A percentile compares a stretch with the other conserved stretches of the same genome.
phyloP scores from a whole-genome alignment of 345 rosid genomes.

The Eutrema japonicum region DNA sequence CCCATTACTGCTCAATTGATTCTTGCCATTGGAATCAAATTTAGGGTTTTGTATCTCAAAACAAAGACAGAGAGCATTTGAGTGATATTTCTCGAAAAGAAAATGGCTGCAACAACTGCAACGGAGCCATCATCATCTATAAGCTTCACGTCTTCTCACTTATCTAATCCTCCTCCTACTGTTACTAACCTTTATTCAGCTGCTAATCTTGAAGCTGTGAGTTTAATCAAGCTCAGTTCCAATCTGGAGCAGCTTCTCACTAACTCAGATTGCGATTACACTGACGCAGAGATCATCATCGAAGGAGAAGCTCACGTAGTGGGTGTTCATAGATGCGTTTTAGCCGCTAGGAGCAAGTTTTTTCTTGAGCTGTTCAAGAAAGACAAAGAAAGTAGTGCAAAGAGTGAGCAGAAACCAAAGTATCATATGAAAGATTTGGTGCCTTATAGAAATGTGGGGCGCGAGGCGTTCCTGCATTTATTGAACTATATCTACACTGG shows the following conservation, averaged over 20 bases:
- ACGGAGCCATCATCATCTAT: constrained; percentile 80
- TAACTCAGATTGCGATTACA: constrained; percentile 59
- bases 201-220: constrained; percentile 60
- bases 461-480: constrained; percentile 75
- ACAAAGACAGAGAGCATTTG: constrained; percentile 14
- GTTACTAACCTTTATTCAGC: constrained; percentile 47
- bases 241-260: constrained; percentile 73
- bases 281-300: constrained; percentile 77
- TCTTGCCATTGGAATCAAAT: neutral
- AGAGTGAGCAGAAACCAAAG: constrained; percentile 52
- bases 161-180: constrained; percentile 56
- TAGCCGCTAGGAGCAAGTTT: constrained; percentile 86
- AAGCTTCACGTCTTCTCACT: constrained; percentile 72
- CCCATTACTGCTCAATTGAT: constrained; percentile 9
- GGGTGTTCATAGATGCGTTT: constrained; percentile 80
- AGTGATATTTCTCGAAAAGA: constrained; percentile 4
- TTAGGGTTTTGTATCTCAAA: constrained; percentile 23
- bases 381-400: constrained; percentile 45
- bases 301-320: constrained; percentile 51
- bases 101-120: constrained; percentile 61
- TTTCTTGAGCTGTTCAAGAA: constrained; percentile 67
- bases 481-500: constrained; percentile 83
- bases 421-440: constrained; percentile 59
- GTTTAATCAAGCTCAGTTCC: constrained; percentile 78
- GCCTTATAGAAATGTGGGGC: constrained; percentile 71